phyloP scores from a whole-genome alignment of 2,329 filamentous ascomycete genomes.

The Neofusicoccum umdonicola region DNA sequence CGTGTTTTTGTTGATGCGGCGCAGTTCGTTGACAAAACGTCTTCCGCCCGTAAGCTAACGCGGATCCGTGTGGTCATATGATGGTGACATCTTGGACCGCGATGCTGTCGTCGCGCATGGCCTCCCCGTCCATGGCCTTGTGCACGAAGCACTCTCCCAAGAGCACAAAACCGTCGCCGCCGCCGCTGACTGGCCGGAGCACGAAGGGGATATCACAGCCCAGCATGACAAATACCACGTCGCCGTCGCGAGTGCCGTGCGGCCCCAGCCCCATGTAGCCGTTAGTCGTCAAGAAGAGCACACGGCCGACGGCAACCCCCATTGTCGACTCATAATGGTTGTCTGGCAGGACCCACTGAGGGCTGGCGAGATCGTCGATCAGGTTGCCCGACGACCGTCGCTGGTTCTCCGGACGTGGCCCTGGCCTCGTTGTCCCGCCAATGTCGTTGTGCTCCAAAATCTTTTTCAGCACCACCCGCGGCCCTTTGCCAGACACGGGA shows the following conservation, averaged over 20 bases:
- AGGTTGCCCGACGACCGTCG: conserved; percentile 15
- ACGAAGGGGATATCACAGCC: conserved; percentile 17
- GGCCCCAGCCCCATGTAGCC: conserved; percentile 18
- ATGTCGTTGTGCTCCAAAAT: conserved; percentile 8
- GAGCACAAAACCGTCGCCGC: background rate
- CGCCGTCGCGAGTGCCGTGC: conserved; percentile 14
- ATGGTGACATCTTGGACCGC: conserved; percentile 15
- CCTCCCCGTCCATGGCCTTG: conserved; percentile 16
- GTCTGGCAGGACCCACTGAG: conserved; percentile 3
- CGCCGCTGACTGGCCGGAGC: conserved; percentile 1
- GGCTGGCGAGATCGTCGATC: conserved; percentile 18
- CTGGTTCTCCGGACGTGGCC: background rate
- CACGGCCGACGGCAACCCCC: conserved; percentile 15
- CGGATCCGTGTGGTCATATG: conserved; percentile 1
- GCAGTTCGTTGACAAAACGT: background rate
- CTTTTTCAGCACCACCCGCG: conserved; percentile 4
- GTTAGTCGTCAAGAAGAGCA: conserved; percentile 11
- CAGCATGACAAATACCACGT: conserved; percentile 17
- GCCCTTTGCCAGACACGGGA: conserved; percentile 2
- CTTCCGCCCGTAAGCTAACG: background rate
- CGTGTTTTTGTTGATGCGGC: background rate
- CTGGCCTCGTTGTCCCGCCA: background rate
- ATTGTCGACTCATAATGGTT: conserved; percentile 12
- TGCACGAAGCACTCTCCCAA: conserved; percentile 18
- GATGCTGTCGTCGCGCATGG: conserved; percentile 8